These are phyloP conservation scores for Omphalotus olearius DNA, from an alignment of 1,284 basidiomycete genomes.

Conservation along the genomic window DNA sequence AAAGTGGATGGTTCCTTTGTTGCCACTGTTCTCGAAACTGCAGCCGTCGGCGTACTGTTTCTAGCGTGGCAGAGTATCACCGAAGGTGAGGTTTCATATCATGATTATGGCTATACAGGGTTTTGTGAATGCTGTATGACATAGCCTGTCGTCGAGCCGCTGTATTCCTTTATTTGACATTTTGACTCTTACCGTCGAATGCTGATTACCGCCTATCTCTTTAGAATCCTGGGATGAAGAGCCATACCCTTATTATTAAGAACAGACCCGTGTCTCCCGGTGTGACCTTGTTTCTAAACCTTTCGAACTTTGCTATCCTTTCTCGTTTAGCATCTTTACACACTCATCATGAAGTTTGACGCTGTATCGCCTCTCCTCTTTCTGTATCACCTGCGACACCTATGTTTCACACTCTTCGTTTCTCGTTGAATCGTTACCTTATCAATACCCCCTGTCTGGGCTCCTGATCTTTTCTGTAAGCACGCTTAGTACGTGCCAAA, in stretches of 20 bases:
- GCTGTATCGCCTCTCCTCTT: too few relatives aligned
- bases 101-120: background rate
- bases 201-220: background rate
- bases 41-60: conserved; percentile 64
- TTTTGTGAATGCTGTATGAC: conserved; percentile 3
- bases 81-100: conserved; percentile 53
- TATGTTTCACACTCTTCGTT: too few relatives aligned
- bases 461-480: too few relatives aligned
- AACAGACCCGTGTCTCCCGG: too few relatives aligned
- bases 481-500: too few relatives aligned
- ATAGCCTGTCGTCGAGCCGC: background rate
- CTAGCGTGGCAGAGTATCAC: conserved; percentile 81
- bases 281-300: too few relatives aligned
- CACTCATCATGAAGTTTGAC: too few relatives aligned
- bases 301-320: too few relatives aligned
- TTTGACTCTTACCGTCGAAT: background rate
- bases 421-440: too few relatives aligned
- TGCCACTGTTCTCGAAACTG: conserved; percentile 73
- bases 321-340: too few relatives aligned
- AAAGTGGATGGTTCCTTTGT: conserved; percentile 82
- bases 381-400: too few relatives aligned
- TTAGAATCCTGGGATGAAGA: conserved; percentile 36
- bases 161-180: background rate
- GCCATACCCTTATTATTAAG: conserved; percentile 20
- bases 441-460: too few relatives aligned